Percentiles rank a stretch among this genome's conserved stretches.
phyloP scores from a whole-genome alignment of 106 monocot genomes.

The Acorus gramineus region DNA sequence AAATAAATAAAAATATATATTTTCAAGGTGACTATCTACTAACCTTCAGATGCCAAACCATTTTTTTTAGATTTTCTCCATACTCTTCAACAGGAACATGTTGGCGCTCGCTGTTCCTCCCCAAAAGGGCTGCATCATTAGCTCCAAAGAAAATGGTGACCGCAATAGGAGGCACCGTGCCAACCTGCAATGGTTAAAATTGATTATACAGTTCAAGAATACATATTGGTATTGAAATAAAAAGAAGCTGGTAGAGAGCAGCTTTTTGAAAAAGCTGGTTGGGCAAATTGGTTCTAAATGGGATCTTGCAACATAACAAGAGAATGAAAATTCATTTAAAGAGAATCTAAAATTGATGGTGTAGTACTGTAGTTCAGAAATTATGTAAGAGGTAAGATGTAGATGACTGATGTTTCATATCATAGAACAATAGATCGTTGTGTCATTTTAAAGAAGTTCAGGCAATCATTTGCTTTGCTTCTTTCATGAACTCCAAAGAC shows the following conservation, averaged over 20 bases:
- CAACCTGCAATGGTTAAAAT: slow-evolving; percentile 16
- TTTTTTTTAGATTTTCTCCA: slow-evolving; percentile 63
- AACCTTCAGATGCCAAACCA: slow-evolving; percentile 86
- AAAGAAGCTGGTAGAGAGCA: background rate
- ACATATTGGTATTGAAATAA: background rate
- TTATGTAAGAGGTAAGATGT: too few relatives aligned
- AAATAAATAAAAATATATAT: too few relatives aligned
- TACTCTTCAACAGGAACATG: slow-evolving; percentile 86
- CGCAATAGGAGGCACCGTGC: slow-evolving; percentile 36
- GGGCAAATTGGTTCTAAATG: background rate
- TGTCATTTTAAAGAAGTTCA: too few relatives aligned
- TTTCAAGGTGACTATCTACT: background rate
- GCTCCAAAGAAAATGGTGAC: slow-evolving; percentile 90
- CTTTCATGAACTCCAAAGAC: too few relatives aligned
- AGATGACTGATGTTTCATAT: too few relatives aligned
- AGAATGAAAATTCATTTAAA: background rate
- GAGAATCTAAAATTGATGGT: too few relatives aligned
- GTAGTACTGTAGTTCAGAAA: too few relatives aligned
- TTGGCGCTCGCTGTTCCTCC: slow-evolving; percentile 60
- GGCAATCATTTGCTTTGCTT: too few relatives aligned
- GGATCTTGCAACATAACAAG: background rate
- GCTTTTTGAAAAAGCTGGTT: background rate
- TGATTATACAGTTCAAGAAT: background rate
- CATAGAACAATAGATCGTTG: too few relatives aligned
- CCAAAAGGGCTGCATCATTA: slow-evolving; percentile 87